These are phyloP conservation scores for Echria macrotheca DNA, from an alignment of 495 filamentous ascomycete species.

Conservation along the genomic window DNA sequence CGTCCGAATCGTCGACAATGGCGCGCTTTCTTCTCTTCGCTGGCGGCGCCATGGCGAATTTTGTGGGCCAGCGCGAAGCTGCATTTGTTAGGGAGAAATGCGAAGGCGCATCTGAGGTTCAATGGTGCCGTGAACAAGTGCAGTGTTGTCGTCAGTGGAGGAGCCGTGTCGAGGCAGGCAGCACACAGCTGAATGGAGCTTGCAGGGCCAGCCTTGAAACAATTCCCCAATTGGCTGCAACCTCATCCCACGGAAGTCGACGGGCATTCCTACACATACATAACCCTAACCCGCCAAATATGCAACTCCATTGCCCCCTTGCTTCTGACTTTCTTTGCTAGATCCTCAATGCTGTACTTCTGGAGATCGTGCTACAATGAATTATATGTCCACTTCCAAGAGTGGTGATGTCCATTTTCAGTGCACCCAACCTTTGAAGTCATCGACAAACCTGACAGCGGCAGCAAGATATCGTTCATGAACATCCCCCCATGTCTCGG, in stretches of 20 bases:
- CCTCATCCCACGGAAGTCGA: too few species aligned
- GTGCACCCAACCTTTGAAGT: slow-evolving; percentile 68
- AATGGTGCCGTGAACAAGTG: slow-evolving; percentile 3
- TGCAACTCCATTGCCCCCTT: too few species aligned
- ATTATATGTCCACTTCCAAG: too few species aligned
- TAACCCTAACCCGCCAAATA: too few species aligned
- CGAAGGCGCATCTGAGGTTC: background rate
- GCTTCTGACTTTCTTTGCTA: too few species aligned
- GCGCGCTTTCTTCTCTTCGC: slow-evolving; percentile 46
- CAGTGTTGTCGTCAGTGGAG: background rate
- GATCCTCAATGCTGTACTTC: too few species aligned
- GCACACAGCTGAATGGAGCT: background rate
- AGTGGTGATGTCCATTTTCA: background rate
- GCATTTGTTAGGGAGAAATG: slow-evolving; percentile 19
- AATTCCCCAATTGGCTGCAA: background rate
- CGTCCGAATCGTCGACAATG: slow-evolving; percentile 30
- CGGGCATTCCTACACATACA: too few species aligned
- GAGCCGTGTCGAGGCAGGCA: slow-evolving; percentile 5
- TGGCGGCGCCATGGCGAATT: slow-evolving; percentile 47
- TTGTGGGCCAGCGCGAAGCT: background rate
- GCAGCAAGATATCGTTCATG: slow-evolving; percentile 71
- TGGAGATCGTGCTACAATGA: too few species aligned
- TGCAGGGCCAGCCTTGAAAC: slow-evolving; percentile 4
- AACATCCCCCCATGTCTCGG: slow-evolving; percentile 78
- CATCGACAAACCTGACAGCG: slow-evolving; percentile 71